Base-by-base conservation (phyloP, 2,329 filamentous ascomycete species). In the Hymenoscyphus albidus region DNA sequence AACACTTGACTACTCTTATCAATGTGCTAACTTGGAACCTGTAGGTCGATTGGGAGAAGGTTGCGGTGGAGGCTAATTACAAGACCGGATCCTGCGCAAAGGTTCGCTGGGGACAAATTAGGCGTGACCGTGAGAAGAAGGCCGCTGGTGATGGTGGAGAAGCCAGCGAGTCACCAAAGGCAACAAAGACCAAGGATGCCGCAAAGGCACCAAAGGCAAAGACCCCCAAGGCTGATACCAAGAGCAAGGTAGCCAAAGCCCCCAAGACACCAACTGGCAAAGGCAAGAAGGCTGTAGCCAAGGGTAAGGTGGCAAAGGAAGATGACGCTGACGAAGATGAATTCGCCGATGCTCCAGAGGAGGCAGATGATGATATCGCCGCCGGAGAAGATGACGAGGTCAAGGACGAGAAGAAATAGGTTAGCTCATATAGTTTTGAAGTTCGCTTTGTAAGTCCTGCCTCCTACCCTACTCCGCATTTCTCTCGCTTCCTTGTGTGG, bases 71-170 rank as follows among this genome's bases (percentile, higher is more conserved):
- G 13, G 71, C 75, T 13, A 75, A 76, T 9, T 80, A 81, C 76
- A 81, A 81, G 65, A 82, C 78, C 44, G 79, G 75, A 0, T 74
- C 75, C 9, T 78, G 79, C 2, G 82, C 82, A 48, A 64, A 81
- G 76, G 77, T 79, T 48, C 80, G 82, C 57, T 85, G 80, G 64
- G 77, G 80, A 3, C 81, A 84, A 65, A 78, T 84, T 65, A 83
- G 80, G 72, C 75, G 76, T 57, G 18, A 22, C 10, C 12, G 22
- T 7, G n/a, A 54, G 48, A 27, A 54, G 48, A 82, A 82, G 73
- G 74, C 80, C 0, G 78, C 78, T 2, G 61, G 40, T 27, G 58
- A 12, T 10, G 62, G 62, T 12, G 57, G 62, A 14, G 59, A 63
- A 14, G 59, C 27, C 4, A 39, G n/a, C 14, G 2, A 16, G 18